These are phyloP conservation scores for Phytophthora europaea DNA, from an alignment of 352 stramenopile species.

Conservation along the genomic window DNA sequence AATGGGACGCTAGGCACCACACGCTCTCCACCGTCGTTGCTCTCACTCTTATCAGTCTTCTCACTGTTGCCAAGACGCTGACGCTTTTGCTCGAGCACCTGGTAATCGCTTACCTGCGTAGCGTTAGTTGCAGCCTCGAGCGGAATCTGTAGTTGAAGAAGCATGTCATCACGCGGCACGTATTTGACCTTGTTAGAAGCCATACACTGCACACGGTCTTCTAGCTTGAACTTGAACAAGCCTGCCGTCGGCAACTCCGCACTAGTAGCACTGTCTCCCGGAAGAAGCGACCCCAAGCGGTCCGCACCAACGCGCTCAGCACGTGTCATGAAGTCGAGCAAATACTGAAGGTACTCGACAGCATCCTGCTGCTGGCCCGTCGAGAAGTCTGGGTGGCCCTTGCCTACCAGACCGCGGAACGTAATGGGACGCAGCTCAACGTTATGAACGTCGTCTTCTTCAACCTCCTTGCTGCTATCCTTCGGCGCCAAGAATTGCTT, in stretches of 20 bases:
- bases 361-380: conserved; percentile 98
- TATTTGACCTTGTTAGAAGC: conserved; percentile 91
- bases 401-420: conserved; percentile 96
- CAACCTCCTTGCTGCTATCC: conserved; percentile 35
- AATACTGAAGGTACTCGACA: conserved; percentile 97
- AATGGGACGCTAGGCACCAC: conserved; percentile 95
- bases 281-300: conserved; percentile 63
- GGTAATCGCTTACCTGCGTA: conserved; percentile 87
- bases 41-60: conserved; percentile 36
- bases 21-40: conserved; percentile 68
- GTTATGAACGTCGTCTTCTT: conserved; percentile 54
- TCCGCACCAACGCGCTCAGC: conserved; percentile 73
- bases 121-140: conserved; percentile 89
- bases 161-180: conserved; percentile 77
- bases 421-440: conserved; percentile 83
- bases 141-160: conserved; percentile 91
- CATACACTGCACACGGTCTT: conserved; percentile 87
- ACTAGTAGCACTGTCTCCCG: conserved; percentile 37
- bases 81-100: conserved; percentile 86
- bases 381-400: conserved; percentile 96
- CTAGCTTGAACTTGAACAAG: conserved; percentile 95
- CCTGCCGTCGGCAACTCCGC: conserved; percentile 72
- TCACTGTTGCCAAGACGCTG: conserved; percentile 85
- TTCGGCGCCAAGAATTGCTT: conserved; percentile 46
- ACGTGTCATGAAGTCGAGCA: conserved; percentile 94